phyloP scores from a whole-genome alignment of 192 early-diverging fungal species.

The Coemansia sp. region DNA sequence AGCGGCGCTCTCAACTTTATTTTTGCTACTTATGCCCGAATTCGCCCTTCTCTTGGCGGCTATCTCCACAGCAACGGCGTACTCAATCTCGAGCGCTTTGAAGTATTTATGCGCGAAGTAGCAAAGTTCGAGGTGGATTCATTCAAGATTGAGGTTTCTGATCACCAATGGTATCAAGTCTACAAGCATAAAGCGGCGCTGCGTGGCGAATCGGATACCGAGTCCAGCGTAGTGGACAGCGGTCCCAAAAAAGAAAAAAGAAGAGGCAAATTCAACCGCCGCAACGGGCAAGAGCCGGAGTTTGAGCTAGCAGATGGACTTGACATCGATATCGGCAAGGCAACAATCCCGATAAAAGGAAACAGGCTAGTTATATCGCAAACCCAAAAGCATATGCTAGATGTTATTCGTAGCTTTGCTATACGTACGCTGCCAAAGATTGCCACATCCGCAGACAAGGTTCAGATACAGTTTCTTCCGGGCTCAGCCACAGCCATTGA shows the following conservation, averaged over 20 bases:
- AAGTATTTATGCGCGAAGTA: slow-evolving; percentile 65
- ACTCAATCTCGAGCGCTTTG: slow-evolving; percentile 60
- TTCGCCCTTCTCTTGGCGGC: slow-evolving; percentile 69
- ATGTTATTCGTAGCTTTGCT: slow-evolving; percentile 43
- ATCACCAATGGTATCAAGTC: slow-evolving; percentile 56
- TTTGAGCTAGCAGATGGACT: slow-evolving; percentile 21
- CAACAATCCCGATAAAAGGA: slow-evolving; percentile 36
- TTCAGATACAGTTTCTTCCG: slow-evolving; percentile 48
- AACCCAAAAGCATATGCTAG: slow-evolving; percentile 40
- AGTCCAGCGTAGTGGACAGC: slow-evolving; percentile 23
- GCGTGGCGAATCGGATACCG: slow-evolving; percentile 37
- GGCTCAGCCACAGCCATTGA: slow-evolving; percentile 39
- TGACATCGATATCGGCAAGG: slow-evolving; percentile 38
- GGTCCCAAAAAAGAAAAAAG: slow-evolving; percentile 6
- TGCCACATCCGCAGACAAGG: slow-evolving; percentile 24
- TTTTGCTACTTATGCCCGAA: slow-evolving; percentile 67
- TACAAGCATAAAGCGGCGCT: slow-evolving; percentile 49
- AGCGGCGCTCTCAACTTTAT: slow-evolving; percentile 80
- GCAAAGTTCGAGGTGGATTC: slow-evolving; percentile 46
- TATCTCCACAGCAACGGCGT: slow-evolving; percentile 88
- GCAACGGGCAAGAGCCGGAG: slow-evolving; percentile 14
- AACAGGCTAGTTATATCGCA: slow-evolving; percentile 39
- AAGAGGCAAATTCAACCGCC: not conserved
- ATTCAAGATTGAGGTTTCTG: slow-evolving; percentile 49
- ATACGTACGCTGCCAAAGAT: slow-evolving; percentile 46